phyloP scores from a whole-genome alignment of 129 eudicot genomes.

The Flaveria bidentis region DNA sequence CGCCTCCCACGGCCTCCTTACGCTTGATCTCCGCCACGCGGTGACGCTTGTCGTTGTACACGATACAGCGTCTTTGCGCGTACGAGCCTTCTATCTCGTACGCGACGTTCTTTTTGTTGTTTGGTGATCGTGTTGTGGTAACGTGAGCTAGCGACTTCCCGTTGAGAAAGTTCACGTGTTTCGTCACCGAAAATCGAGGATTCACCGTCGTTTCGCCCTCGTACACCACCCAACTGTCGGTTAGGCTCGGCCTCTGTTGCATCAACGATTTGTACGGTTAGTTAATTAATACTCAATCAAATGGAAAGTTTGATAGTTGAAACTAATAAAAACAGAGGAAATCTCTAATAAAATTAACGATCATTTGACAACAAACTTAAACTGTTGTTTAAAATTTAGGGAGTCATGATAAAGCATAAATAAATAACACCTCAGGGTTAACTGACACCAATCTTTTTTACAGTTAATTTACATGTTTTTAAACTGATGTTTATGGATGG shows the following conservation, averaged over 20 bases:
- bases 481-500: no score
- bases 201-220: constrained; percentile 51
- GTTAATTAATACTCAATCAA: neutral
- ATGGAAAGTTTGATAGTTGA: neutral
- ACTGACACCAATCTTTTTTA: no score
- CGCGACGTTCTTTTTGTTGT: constrained; percentile 16
- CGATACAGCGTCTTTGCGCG: constrained; percentile 40
- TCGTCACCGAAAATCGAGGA: constrained; percentile 49
- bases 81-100: constrained; percentile 74
- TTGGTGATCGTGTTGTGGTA: constrained; percentile 20
- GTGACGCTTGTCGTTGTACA: constrained; percentile 52
- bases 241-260: constrained; percentile 55
- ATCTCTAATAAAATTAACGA: no score
- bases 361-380: no score
- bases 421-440: no score
- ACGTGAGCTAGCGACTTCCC: constrained; percentile 52
- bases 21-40: constrained; percentile 68
- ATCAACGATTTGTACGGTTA: neutral
- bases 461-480: no score
- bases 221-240: constrained; percentile 59
- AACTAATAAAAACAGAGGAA: no score
- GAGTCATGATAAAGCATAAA: no score
- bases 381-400: no score
- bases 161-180: constrained; percentile 43
- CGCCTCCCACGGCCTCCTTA: constrained; percentile 63